Conservation (phyloP, 2,329 filamentous ascomycete genomes). For the Exophiala xenobiotica region DNA sequence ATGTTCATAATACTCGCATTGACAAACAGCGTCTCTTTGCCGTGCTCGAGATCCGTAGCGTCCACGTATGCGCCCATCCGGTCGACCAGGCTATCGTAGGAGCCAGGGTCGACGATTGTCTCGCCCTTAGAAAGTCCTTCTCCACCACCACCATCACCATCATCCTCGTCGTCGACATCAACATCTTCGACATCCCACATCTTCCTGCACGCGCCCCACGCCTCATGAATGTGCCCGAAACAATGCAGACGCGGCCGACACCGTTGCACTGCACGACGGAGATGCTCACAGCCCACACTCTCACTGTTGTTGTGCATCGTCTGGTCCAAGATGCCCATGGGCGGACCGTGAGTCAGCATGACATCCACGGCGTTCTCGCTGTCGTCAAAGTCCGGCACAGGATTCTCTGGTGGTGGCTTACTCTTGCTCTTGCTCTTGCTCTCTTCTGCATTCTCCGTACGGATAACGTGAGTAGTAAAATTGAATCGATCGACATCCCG, state of each 20-base stretch:
- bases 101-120: not conserved
- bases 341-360: slow-evolving; percentile 62
- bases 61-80: slow-evolving; percentile 35
- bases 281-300: slow-evolving; percentile 55
- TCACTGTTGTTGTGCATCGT: slow-evolving; percentile 30
- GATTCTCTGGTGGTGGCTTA: slow-evolving; percentile 26
- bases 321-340: slow-evolving; percentile 51
- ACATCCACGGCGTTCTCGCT: slow-evolving; percentile 47
- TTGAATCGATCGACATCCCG: slow-evolving; percentile 55
- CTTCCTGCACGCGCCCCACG: slow-evolving; percentile 29
- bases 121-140: slow-evolving; percentile 6
- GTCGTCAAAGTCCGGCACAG: slow-evolving; percentile 42
- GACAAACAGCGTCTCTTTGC: slow-evolving; percentile 56
- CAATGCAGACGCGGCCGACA: slow-evolving; percentile 57
- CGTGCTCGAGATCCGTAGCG: slow-evolving; percentile 41
- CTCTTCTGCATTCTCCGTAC: slow-evolving; percentile 27
- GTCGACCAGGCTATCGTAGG: slow-evolving; percentile 4
- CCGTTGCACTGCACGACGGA: slow-evolving; percentile 52
- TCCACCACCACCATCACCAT: not conserved
- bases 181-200: slow-evolving; percentile 8
- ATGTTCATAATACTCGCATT: slow-evolving; percentile 59
- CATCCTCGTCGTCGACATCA: not conserved
- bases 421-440: not conserved
- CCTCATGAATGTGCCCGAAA: slow-evolving; percentile 43
- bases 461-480: too few species aligned